Evolutionary conservation across 208 protist species (phyloP).

Genomic region (Leishmania tarentolae): DNA sequence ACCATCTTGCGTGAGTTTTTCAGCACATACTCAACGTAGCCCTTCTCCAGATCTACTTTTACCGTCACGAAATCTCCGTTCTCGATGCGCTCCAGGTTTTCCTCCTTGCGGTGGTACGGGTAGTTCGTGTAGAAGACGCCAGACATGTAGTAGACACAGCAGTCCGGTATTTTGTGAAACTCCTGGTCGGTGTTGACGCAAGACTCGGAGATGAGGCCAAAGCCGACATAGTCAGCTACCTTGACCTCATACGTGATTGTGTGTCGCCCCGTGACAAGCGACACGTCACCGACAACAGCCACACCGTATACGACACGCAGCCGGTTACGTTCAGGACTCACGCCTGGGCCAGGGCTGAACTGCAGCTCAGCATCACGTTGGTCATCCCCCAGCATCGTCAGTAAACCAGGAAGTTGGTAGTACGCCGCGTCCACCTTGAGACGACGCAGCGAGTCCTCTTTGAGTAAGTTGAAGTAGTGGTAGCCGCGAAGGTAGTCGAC

Average conservation of each 20-base stretch:
- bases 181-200: slow-evolving; percentile 83
- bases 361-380: slow-evolving; percentile 34
- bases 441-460: slow-evolving; percentile 62
- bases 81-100: slow-evolving; percentile 76
- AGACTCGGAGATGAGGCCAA: slow-evolving; percentile 84
- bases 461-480: slow-evolving; percentile 61
- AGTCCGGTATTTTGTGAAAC: slow-evolving; percentile 87
- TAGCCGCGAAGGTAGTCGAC: slow-evolving; percentile 89
- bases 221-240: slow-evolving; percentile 84
- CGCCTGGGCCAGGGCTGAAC: slow-evolving; percentile 70
- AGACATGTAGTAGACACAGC: slow-evolving; percentile 93
- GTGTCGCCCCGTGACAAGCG: slow-evolving; percentile 82
- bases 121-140: slow-evolving; percentile 93
- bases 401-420: slow-evolving; percentile 63
- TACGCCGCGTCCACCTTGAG: slow-evolving; percentile 81
- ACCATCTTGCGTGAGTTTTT: slow-evolving; percentile 82
- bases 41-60: slow-evolving; percentile 83
- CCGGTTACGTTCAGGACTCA: slow-evolving; percentile 75
- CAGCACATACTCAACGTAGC: slow-evolving; percentile 74
- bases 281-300: slow-evolving; percentile 69
- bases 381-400: slow-evolving; percentile 48
- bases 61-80: slow-evolving; percentile 76
- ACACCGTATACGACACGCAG: slow-evolving; percentile 85
- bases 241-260: slow-evolving; percentile 82
- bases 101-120: slow-evolving; percentile 88